Evolutionary conservation across 2,329 filamentous ascomycete genomes (phyloP), one percentile per base, ranked within the genome.

Genomic region (Tolypocladium amazonense): DNA sequence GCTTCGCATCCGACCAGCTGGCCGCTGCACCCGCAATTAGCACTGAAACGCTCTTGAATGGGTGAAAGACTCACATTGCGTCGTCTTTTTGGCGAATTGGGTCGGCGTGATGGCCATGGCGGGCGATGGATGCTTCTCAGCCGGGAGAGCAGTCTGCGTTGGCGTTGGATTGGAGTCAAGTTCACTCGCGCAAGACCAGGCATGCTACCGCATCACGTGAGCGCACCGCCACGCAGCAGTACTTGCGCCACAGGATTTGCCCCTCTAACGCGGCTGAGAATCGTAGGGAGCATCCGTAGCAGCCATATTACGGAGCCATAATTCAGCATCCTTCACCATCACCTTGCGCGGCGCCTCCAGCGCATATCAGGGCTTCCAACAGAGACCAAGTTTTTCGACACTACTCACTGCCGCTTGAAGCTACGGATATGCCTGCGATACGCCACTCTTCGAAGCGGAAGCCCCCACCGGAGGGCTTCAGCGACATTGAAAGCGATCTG

Each of bases 41-140:
- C 63, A 65, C 58, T 23, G 35, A 14, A 60, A 6, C 56, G 58
- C 38, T 15, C 41, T 30, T 61, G 15, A 25, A 59, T 35, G 43
- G 7, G 39, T 60, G 59, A 12, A 45, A 25, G 45, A 78, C 88
- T 76, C 75, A 92, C 89, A 92, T 72, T 89, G 85, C 75, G 86
- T 84, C 76, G 89, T 89, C 76, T 83, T 84, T 75, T 88, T 85
- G 71, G 89, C 93, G 72, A 97, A 90, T 77, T 92, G 92, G 63
- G 93, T 97, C 67, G 93, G 91, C 77, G 92, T 89, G 78, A 97
- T 92, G 75, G 91, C 86, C 89, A 92, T 92, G 68, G 71, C 81
- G 78, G 76, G 72, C 73, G 72, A 68, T 71, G 68, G 75, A 71
- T 72, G 71, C 67, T 72, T 68, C 66, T 62, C 66, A 62, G 65